These are phyloP conservation scores for Globisporangium okanoganense DNA, from an alignment of 352 stramenopile genomes.

Conservation along the genomic window DNA sequence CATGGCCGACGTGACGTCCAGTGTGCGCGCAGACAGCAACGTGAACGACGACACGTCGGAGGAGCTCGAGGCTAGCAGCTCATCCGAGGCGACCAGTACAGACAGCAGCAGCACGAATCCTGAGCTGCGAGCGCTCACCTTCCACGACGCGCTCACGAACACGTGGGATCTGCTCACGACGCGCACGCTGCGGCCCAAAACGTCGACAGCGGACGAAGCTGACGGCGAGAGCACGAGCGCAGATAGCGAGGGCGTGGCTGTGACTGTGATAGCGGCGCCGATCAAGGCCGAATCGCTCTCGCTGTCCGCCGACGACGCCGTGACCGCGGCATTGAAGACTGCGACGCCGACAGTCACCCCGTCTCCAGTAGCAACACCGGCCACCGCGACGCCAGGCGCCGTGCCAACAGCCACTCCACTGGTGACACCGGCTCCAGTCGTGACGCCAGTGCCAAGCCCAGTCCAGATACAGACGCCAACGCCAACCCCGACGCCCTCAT, in stretches of 20 bases:
- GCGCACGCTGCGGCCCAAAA: constrained; percentile 7
- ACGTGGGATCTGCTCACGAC: constrained; percentile 5
- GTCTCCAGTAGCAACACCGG: not conserved
- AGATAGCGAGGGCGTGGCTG: not conserved
- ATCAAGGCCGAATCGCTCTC: not conserved
- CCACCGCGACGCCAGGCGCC: constrained; percentile 4
- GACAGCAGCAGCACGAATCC: not conserved
- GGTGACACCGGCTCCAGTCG: not conserved
- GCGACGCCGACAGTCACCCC: constrained; percentile 5
- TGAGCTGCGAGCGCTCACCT: not conserved
- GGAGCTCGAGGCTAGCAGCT: too few species aligned
- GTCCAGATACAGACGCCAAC: not conserved
- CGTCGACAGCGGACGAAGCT: constrained; percentile 9
- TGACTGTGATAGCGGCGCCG: not conserved
- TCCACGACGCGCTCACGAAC: not conserved
- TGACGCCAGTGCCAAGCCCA: not conserved
- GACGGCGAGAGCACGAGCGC: not conserved
- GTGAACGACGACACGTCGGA: constrained; percentile 3
- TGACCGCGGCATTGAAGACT: constrained; percentile 13
- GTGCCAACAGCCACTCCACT: not conserved
- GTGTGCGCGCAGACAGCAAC: constrained; percentile 6
- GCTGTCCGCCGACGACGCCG: constrained; percentile 15
- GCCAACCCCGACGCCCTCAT: not conserved
- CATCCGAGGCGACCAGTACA: not conserved
- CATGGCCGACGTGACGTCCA: constrained; percentile 3